Evolutionary conservation across 768 basidiomycete genomes (phyloP).

Genomic region (Boletus sp.): DNA sequence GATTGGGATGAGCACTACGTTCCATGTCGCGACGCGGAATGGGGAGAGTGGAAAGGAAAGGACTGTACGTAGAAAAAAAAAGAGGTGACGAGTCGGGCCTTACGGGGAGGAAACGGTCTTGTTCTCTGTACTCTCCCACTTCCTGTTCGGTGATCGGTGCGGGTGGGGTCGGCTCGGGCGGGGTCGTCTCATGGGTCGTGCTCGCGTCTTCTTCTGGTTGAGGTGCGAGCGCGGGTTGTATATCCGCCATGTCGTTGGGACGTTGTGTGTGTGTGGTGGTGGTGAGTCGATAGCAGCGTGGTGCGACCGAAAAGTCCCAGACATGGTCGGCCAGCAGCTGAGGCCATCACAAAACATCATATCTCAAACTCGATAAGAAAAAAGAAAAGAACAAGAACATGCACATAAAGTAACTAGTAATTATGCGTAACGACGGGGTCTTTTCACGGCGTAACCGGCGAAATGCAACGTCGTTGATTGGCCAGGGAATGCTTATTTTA

Average conservation of each 20-base stretch:
- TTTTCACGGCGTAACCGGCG: conserved; percentile 12
- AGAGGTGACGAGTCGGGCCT: background rate
- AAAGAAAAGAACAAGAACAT: no score
- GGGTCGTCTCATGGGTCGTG: conserved; percentile 25
- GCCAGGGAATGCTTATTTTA: conserved; percentile 12
- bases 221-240: conserved; percentile 38
- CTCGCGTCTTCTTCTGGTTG: conserved; percentile 37
- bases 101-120: conserved; percentile 93
- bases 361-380: background rate
- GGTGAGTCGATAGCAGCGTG: background rate
- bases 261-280: background rate
- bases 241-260: conserved; percentile 27
- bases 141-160: conserved; percentile 87
- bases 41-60: background rate
- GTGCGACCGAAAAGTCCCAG: background rate
- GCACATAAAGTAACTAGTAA: background rate
- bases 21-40: background rate
- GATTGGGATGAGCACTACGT: background rate
- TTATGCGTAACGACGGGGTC: background rate
- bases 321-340: background rate
- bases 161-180: conserved; percentile 49
- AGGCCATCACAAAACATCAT: background rate
- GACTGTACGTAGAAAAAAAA: background rate
- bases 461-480: conserved; percentile 14
- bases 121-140: conserved; percentile 91